These are phyloP conservation scores for Paramecium sexaurelia DNA, from an alignment of 73 alveolate genomes.

Conservation along the genomic window DNA sequence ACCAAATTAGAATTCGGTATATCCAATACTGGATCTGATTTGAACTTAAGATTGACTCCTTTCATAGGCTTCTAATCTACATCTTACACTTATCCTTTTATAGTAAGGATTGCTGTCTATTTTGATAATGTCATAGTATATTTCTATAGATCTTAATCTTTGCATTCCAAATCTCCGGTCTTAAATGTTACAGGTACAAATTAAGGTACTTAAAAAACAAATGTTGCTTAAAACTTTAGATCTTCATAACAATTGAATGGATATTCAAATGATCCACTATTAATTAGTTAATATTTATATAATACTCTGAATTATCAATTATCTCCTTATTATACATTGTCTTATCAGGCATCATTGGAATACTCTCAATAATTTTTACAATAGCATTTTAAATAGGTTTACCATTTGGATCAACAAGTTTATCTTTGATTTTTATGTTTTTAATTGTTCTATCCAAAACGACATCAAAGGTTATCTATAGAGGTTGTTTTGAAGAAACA, in stretches of 20 bases:
- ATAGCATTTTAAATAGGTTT: neutral
- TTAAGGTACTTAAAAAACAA: constrained; percentile 4
- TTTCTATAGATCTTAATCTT: constrained; percentile 18
- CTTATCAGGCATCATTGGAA: neutral
- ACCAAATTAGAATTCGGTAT: neutral
- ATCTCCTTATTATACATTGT: neutral
- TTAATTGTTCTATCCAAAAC: neutral
- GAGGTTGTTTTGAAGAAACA: neutral
- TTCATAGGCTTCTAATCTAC: neutral
- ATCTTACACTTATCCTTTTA: constrained; percentile 28
- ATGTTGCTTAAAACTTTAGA: neutral
- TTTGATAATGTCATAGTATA: neutral
- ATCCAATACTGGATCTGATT: neutral
- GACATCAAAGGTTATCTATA: neutral
- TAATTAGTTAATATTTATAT: neutral
- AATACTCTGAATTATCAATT: constrained; percentile 3
- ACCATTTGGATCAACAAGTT: constrained; percentile 11
- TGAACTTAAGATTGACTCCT: neutral
- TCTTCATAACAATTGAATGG: neutral
- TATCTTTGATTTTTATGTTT: neutral
- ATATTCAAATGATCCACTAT: constrained; percentile 21
- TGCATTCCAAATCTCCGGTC: constrained; percentile 1
- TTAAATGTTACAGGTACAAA: constrained; percentile 4
- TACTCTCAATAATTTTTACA: neutral
- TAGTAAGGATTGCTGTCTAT: neutral